Conservation (phyloP, 805 yeast species). For the Peterozyma xylosa region DNA sequence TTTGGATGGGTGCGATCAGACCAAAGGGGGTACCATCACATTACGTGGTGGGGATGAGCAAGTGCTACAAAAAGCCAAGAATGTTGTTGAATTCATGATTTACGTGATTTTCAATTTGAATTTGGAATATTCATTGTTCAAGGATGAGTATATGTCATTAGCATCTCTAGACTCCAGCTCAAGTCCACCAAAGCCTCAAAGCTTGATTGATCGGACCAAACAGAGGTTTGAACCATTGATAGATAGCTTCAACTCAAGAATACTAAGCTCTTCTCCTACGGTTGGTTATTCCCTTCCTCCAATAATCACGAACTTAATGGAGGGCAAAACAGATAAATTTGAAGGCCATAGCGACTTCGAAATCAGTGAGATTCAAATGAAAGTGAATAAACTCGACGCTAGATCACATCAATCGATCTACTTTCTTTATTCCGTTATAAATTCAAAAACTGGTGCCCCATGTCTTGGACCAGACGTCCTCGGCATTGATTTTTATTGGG, state of each 20-base stretch:
- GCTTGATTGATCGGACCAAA: conserved; percentile 13
- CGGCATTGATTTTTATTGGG: conserved; percentile 82
- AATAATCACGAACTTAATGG: conserved; percentile 40
- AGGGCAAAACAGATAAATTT: conserved; percentile 20
- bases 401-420: conserved; percentile 72
- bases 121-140: conserved; percentile 68
- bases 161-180: conserved; percentile 15
- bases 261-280: conserved; percentile 79
- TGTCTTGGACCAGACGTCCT: conserved; percentile 88
- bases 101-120: conserved; percentile 72
- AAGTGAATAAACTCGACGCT: conserved; percentile 41
- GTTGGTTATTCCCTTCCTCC: conserved; percentile 69
- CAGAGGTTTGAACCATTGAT: conserved; percentile 16
- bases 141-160: conserved; percentile 57
- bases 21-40: conserved; percentile 77
- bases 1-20: conserved; percentile 67
- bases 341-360: conserved; percentile 21
- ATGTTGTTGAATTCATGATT: conserved; percentile 72
- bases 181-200: conserved; percentile 8
- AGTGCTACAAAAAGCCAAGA: conserved; percentile 58
- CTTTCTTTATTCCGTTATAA: conserved; percentile 74
- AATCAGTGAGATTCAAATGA: conserved; percentile 14
- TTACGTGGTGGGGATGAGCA: conserved; percentile 74
- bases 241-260: conserved; percentile 32
- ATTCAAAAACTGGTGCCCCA: conserved; percentile 79